Evolutionary conservation across 2,329 filamentous ascomycete genomes (phyloP).

Genomic region (Aureobasidium subglaciale): DNA sequence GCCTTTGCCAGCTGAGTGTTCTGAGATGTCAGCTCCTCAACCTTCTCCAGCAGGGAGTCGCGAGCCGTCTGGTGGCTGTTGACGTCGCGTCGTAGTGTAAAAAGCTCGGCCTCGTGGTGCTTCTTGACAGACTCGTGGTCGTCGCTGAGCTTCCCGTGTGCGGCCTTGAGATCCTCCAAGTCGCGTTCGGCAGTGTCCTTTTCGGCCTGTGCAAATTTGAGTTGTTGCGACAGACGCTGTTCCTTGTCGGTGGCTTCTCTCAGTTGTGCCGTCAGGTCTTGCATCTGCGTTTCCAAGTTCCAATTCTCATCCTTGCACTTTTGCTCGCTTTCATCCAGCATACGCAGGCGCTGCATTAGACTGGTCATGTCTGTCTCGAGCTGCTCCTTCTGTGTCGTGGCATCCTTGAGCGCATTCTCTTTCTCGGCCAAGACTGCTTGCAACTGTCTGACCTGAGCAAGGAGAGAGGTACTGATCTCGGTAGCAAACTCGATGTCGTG

Average conservation of each 20-base stretch:
- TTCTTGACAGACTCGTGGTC: conserved; percentile 72
- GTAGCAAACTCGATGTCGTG: conserved; percentile 98
- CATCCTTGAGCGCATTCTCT: conserved; percentile 73
- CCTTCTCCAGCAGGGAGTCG: conserved; percentile 68
- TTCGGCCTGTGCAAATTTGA: conserved; percentile 64
- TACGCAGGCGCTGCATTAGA: conserved; percentile 70
- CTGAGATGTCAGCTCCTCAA: conserved; percentile 80
- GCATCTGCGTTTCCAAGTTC: conserved; percentile 87
- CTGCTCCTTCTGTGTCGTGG: conserved; percentile 66
- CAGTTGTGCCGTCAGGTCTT: conserved; percentile 67
- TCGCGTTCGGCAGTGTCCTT: conserved; percentile 76
- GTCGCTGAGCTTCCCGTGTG: conserved; percentile 70
- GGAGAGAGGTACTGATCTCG: conserved; percentile 89
- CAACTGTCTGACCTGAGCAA: conserved; percentile 87
- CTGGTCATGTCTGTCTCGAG: conserved; percentile 77
- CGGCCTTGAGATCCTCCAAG: conserved; percentile 79
- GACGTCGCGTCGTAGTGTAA: conserved; percentile 72
- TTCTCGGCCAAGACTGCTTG: conserved; percentile 79
- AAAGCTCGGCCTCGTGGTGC: conserved; percentile 82
- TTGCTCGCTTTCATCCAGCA: conserved; percentile 86
- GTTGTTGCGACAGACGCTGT: conserved; percentile 66
- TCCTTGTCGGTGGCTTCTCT: conserved; percentile 76
- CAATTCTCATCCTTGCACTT: conserved; percentile 98
- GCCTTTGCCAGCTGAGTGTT: conserved; percentile 87
- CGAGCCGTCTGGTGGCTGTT: conserved; percentile 73